Percentiles rank a stretch among this genome's conserved stretches.
Conservation (phyloP, 805 yeast species). For the Jamesozyma jinghongensis region DNA sequence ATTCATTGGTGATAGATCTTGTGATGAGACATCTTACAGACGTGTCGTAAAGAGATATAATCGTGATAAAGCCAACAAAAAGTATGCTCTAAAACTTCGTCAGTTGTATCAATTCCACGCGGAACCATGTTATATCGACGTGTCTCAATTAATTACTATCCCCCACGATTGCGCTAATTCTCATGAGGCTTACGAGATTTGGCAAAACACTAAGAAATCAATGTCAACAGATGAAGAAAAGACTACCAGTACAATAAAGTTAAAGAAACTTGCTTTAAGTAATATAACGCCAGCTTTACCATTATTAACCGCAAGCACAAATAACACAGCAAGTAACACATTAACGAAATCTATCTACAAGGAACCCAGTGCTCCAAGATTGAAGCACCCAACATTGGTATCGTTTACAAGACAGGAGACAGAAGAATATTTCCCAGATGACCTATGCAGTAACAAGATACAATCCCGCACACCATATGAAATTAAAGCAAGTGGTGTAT, state of each 20-base stretch:
- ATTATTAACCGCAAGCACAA: neutral
- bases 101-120: slow-evolving; percentile 25
- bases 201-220: slow-evolving; percentile 5
- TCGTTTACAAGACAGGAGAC: slow-evolving; percentile 24
- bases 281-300: neutral
- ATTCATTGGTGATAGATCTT: slow-evolving; percentile 51
- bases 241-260: neutral
- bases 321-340: slow-evolving; percentile 29
- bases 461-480: slow-evolving; percentile 24
- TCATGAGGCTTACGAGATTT: slow-evolving; percentile 11
- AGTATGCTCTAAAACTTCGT: slow-evolving; percentile 26
- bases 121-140: slow-evolving; percentile 10
- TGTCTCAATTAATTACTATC: slow-evolving; percentile 11
- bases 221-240: neutral
- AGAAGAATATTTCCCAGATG: slow-evolving; percentile 26
- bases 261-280: neutral
- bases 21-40: slow-evolving; percentile 23
- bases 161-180: slow-evolving; percentile 23
- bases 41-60: slow-evolving; percentile 26
- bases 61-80: slow-evolving; percentile 26
- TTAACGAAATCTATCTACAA: slow-evolving; percentile 45
- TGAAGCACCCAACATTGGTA: slow-evolving; percentile 7
- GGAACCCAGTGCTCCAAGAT: slow-evolving; percentile 10
- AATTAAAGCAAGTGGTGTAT: slow-evolving; percentile 32
- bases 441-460: slow-evolving; percentile 18